Conservation (phyloP, 1,284 basidiomycete genomes). For the Cerrena zonata region DNA sequence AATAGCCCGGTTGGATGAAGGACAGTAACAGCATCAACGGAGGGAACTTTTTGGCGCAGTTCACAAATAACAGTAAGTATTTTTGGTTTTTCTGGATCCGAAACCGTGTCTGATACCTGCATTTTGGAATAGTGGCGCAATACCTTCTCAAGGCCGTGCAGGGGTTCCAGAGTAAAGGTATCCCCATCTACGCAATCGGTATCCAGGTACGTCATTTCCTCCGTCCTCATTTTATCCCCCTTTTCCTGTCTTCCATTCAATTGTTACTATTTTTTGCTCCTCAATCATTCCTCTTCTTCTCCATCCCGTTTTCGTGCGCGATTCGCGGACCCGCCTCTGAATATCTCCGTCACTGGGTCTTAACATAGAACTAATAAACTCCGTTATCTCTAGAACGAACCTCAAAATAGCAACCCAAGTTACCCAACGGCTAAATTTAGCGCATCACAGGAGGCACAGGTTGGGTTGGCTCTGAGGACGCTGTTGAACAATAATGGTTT, state of each 20-base stretch:
- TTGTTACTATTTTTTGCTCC: too few relatives aligned
- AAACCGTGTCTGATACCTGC: neutral
- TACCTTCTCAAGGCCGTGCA: constrained; percentile 44
- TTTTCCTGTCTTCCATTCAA: neutral
- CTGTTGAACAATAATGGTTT: constrained; percentile 44
- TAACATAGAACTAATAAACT: constrained; percentile 23
- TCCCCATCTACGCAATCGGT: constrained; percentile 38
- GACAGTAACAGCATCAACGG: constrained; percentile 39
- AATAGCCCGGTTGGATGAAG: constrained; percentile 52
- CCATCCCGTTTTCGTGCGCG: too few relatives aligned
- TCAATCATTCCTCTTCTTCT: too few relatives aligned
- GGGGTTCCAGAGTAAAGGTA: constrained; percentile 38
- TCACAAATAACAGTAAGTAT: constrained; percentile 33
- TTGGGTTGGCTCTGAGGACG: constrained; percentile 37
- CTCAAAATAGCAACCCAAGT: constrained; percentile 38
- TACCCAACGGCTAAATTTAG: constrained; percentile 41
- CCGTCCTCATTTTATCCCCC: neutral
- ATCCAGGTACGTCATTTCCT: constrained; percentile 34
- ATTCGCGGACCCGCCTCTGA: neutral
- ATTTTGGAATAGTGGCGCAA: constrained; percentile 34
- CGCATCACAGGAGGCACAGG: constrained; percentile 35
- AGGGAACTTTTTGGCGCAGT: constrained; percentile 34
- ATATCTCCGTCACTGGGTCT: too few relatives aligned
- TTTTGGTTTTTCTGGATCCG: neutral
- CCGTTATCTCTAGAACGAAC: constrained; percentile 39